Evolutionary conservation across 1,284 basidiomycete genomes (phyloP).

Genomic region (Xerocomus cyaneibrunnescens): DNA sequence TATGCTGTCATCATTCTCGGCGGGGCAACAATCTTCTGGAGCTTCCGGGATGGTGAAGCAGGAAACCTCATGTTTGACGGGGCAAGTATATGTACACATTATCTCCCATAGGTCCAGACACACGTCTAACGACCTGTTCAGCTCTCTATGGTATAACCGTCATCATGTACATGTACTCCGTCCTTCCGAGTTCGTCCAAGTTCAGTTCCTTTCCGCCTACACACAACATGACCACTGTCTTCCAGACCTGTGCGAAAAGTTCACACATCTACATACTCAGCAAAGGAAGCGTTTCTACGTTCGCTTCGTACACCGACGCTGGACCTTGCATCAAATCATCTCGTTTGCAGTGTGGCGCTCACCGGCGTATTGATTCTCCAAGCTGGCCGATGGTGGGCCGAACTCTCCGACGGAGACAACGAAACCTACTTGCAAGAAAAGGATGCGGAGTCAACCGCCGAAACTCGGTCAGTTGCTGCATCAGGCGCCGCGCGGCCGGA

Average conservation of each 20-base stretch:
- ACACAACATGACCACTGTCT: not conserved
- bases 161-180: slow-evolving; percentile 66
- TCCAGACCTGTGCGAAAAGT: slow-evolving; percentile 55
- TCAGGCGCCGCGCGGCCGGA: slow-evolving; percentile 4
- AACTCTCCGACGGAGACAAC: slow-evolving; percentile 57
- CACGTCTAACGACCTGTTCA: slow-evolving; percentile 30
- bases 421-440: slow-evolving; percentile 39
- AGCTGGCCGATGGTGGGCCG: slow-evolving; percentile 78
- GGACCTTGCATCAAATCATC: slow-evolving; percentile 75
- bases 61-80: slow-evolving; percentile 87
- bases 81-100: slow-evolving; percentile 70
- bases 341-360: slow-evolving; percentile 78
- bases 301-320: slow-evolving; percentile 59
- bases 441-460: slow-evolving; percentile 14
- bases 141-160: slow-evolving; percentile 72
- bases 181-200: slow-evolving; percentile 65
- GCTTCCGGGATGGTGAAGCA: slow-evolving; percentile 69
- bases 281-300: slow-evolving; percentile 52
- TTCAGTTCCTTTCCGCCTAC: slow-evolving; percentile 6
- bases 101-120: not conserved
- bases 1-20: slow-evolving; percentile 56
- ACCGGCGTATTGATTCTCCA: slow-evolving; percentile 78
- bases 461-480: slow-evolving; percentile 4
- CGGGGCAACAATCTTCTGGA: slow-evolving; percentile 68
- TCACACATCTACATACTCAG: slow-evolving; percentile 47